Evolutionary conservation across 257 asterid genomes (phyloP), one percentile per base, ranked within the genome.

Genomic region (Solanum corneliomulleri): DNA sequence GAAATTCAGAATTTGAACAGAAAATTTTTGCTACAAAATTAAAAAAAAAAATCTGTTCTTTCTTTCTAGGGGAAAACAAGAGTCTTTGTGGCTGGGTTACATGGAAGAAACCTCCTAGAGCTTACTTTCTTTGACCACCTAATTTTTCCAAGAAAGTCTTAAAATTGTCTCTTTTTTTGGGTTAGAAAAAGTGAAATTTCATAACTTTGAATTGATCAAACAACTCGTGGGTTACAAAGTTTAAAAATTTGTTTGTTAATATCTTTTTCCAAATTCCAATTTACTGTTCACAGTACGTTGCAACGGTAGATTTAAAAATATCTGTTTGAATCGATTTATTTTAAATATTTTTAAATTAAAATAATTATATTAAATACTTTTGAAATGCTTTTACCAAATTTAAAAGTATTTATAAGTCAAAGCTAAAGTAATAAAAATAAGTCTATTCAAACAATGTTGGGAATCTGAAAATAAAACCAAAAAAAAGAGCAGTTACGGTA

Each of bases 91-190:
- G 84, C 45, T 76, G 60, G 60, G 84, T 77, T 77, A 45, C 74
- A 62, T 35, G 84, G 71, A 84, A 71, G 77, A 35, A 86, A 72
- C 78, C 25, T 16, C 71, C 56, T 29, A 49, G 27, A 86, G 85
- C 69, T 77, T 52, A 49, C 81, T 39, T 87, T 82, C 64, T 82
- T 87, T 87, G 89, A 87, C 87, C 83, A 49, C 23, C 31, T 52
- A 13, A 29, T 31, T 21, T 71, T 42, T 47, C 52, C 12, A 20
- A 20, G 10, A 60, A 23, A 12, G 15, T 39, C 74, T 41, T 1
- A 21, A 23, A 6, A 12, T 6, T n/a, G 3, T n/a, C 12, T 44
- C 58, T 1, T 41, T 76, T 39, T 6, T 41, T 75, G 82, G 82
- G 58, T 41, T 75, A 75, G 35, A 75, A 75, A 41, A 76, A 41